These are phyloP conservation scores for Melastoma candidum DNA, from an alignment of 441 rosid genomes.

Conservation along the genomic window DNA sequence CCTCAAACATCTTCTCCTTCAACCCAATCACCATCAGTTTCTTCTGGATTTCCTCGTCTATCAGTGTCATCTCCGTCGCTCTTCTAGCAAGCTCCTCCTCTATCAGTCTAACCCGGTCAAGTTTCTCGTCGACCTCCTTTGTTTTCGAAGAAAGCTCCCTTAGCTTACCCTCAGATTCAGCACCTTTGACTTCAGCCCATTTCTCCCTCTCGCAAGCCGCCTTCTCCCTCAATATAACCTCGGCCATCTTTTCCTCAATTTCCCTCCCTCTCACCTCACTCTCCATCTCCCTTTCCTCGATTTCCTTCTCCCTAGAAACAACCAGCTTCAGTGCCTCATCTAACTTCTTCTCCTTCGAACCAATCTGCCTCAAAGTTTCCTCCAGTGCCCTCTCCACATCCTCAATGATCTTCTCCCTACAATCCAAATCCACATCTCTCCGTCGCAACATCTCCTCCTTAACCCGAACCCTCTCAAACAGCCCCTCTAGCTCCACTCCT, in stretches of 20 bases:
- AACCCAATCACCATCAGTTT: constrained; percentile 17
- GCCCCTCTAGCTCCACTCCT: constrained; percentile 17
- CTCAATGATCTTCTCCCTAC: constrained; percentile 16
- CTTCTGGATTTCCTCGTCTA: constrained; percentile 1
- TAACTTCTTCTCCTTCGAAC: constrained; percentile 13
- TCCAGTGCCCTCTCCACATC: constrained; percentile 4
- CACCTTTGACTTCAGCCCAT: constrained; percentile 7
- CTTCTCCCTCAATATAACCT: background rate
- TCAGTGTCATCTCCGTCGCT: background rate
- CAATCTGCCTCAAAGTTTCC: constrained; percentile 13
- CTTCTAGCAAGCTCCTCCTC: constrained; percentile 5
- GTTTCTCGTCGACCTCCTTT: constrained; percentile 3
- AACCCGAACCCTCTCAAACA: constrained; percentile 12
- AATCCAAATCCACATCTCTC: constrained; percentile 11
- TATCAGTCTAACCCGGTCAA: constrained; percentile 10
- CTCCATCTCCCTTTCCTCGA: constrained; percentile 17
- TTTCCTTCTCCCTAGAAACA: constrained; percentile 12
- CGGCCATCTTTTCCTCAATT: background rate
- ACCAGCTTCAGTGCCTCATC: constrained; percentile 10
- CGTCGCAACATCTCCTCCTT: constrained; percentile 10
- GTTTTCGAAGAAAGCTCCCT: constrained; percentile 6
- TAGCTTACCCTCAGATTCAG: no score
- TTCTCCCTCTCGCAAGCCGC: constrained; percentile 16
- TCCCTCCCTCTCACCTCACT: constrained; percentile 16
- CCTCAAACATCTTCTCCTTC: constrained; percentile 5